phyloP scores from a whole-genome alignment of 192 early-diverging fungal species.

The Gryganskiella cystojenkinii region DNA sequence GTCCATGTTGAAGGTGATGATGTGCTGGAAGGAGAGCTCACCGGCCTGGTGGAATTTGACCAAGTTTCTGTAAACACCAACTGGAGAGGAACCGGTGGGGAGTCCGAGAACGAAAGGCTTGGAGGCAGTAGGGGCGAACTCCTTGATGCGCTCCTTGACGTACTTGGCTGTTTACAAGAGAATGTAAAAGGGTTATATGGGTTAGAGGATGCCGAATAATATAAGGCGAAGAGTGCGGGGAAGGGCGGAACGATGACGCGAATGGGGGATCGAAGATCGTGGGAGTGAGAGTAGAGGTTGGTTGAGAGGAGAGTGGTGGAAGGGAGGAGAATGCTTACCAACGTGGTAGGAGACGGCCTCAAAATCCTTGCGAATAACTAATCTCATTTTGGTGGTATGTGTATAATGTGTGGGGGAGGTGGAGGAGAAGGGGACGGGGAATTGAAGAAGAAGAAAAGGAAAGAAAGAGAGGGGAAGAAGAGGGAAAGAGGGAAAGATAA shows the following conservation, averaged over 20 bases:
- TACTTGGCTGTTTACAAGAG: constrained; percentile 70
- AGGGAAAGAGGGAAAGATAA: no score
- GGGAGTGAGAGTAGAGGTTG: no score
- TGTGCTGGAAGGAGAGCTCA: constrained; percentile 79
- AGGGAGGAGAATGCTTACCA: constrained; percentile 40
- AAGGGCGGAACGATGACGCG: neutral
- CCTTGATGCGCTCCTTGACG: constrained; percentile 80
- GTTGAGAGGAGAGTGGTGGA: neutral
- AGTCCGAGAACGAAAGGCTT: constrained; percentile 88
- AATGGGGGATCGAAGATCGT: neutral
- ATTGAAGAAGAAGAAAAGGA: constrained; percentile 5
- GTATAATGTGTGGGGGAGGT: constrained; percentile 3
- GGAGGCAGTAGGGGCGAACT: constrained; percentile 77
- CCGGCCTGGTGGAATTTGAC: constrained; percentile 77
- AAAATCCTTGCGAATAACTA: constrained; percentile 79
- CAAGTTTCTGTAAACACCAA: constrained; percentile 83
- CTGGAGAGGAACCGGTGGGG: constrained; percentile 88
- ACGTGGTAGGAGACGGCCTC: constrained; percentile 78
- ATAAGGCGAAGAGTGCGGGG: constrained; percentile 8
- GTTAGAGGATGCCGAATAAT: no score
- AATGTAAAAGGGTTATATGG: no score
- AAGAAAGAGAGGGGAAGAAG: neutral
- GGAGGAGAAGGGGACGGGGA: constrained; percentile 10
- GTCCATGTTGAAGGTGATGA: constrained; percentile 95
- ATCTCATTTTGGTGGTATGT: constrained; percentile 69